Conservation (phyloP, 768 basidiomycete species). For the Lentinula edodes region DNA sequence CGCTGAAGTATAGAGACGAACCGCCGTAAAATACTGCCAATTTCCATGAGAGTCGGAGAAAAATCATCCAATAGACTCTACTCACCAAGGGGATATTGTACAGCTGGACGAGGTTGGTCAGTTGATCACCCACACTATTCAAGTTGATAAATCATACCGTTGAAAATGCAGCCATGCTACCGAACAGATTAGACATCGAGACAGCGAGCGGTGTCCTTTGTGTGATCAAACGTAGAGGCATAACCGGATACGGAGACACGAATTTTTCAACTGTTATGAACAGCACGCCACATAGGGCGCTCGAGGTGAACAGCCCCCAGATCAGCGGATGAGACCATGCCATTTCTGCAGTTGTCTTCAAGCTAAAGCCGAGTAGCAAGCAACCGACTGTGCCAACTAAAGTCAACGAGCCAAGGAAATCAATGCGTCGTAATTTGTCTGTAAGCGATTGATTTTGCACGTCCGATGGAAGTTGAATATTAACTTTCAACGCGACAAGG, state of each 20-base stretch:
- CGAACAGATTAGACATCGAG: conserved; percentile 73
- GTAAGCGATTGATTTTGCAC: conserved; percentile 51
- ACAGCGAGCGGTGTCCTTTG: conserved; percentile 79
- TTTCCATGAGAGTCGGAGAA: conserved; percentile 10
- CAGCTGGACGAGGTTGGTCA: conserved; percentile 36
- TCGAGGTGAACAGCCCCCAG: conserved; percentile 54
- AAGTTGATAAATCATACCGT: conserved; percentile 40
- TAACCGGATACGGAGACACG: conserved; percentile 79
- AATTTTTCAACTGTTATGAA: conserved; percentile 81
- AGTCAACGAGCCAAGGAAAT: conserved; percentile 78
- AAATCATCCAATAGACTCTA: conserved; percentile 10
- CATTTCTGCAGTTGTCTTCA: conserved; percentile 75
- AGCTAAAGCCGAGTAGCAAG: conserved; percentile 69
- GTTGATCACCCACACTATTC: conserved; percentile 5
- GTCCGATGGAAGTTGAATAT: conserved; percentile 68
- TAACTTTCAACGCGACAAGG: conserved; percentile 71
- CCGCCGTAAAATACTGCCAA: conserved; percentile 75
- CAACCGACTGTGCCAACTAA: conserved; percentile 67
- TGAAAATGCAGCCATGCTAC: conserved; percentile 74
- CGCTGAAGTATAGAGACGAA: conserved; percentile 61
- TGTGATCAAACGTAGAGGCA: conserved; percentile 78
- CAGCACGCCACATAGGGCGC: conserved; percentile 43
- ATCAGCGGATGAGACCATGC: conserved; percentile 74
- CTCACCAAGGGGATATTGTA: conserved; percentile 82
- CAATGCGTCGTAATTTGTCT: conserved; percentile 73